Evolutionary conservation across 2,329 filamentous ascomycete species (phyloP).

Genomic region (Xylariaceae sp.): DNA sequence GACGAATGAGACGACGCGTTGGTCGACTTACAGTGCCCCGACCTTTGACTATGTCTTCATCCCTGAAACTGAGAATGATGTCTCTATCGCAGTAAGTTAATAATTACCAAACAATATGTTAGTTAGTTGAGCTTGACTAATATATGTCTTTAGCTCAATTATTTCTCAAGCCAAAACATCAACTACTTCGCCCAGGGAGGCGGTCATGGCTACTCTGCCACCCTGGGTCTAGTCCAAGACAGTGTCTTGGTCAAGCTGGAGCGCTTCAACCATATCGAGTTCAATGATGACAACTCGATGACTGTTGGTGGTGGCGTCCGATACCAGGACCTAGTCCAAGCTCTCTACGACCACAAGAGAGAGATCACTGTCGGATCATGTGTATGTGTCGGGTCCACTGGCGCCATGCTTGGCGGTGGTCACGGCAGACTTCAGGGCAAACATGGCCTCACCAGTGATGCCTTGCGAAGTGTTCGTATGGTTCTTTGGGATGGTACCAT

Average conservation of each 20-base stretch:
- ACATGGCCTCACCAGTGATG: constrained; percentile 2
- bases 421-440: not conserved
- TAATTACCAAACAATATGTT: not conserved
- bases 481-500: not conserved
- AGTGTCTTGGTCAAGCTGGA: constrained; percentile 8
- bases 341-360: not conserved
- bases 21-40: constrained; percentile 13
- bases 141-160: not conserved
- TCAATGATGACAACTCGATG: constrained; percentile 4
- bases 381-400: not conserved
- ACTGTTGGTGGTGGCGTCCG: constrained; percentile 1
- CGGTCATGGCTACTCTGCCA: constrained; percentile 10
- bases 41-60: constrained; percentile 9
- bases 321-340: not conserved
- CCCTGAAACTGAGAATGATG: constrained; percentile 3
- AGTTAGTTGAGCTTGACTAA: not conserved
- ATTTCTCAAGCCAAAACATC: not conserved
- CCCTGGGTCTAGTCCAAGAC: constrained; percentile 3
- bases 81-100: constrained; percentile 1
- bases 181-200: constrained; percentile 6
- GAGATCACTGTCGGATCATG: not conserved
- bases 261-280: constrained; percentile 1
- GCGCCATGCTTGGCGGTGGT: constrained; percentile 1
- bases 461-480: not conserved
- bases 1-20: constrained; percentile 5